Evolutionary conservation across 148 eudicot genomes (phyloP).

Genomic region (Amaranthus palmeri): DNA sequence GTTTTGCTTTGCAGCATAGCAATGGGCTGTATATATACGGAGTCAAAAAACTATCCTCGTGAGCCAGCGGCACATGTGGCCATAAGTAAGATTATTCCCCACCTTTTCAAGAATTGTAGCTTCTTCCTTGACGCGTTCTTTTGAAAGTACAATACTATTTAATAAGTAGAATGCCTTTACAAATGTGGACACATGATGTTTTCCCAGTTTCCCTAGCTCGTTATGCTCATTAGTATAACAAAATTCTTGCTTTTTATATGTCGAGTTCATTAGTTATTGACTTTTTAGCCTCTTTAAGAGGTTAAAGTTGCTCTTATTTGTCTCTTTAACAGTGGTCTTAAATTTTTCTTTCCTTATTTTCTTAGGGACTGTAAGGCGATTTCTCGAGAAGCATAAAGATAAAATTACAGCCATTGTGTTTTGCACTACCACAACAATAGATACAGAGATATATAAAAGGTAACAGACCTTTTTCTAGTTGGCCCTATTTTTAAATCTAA

Average conservation of each 20-base stretch:
- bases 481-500: neutral
- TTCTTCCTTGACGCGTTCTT: conserved; percentile 8
- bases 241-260: neutral
- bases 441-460: conserved; percentile 96
- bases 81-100: conserved; percentile 56
- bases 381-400: conserved; percentile 94
- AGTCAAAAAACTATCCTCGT: conserved; percentile 94
- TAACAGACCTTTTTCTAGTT: conserved; percentile 7
- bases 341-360: conserved; percentile 4
- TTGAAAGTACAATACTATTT: neutral
- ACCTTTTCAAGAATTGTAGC: neutral
- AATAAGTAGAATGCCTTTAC: neutral
- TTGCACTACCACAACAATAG: conserved; percentile 70
- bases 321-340: conserved; percentile 4
- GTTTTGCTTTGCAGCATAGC: conserved; percentile 71
- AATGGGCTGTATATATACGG: conserved; percentile 87
- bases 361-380: conserved; percentile 89
- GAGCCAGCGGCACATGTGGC: conserved; percentile 99
- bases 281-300: neutral
- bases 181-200: neutral
- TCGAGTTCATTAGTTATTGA: neutral
- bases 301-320: neutral
- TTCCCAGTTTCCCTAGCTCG: neutral
- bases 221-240: neutral
- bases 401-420: conserved; percentile 74